Evolutionary conservation across 208 protist species (phyloP).

Genomic region (Crithidia bombi): DNA sequence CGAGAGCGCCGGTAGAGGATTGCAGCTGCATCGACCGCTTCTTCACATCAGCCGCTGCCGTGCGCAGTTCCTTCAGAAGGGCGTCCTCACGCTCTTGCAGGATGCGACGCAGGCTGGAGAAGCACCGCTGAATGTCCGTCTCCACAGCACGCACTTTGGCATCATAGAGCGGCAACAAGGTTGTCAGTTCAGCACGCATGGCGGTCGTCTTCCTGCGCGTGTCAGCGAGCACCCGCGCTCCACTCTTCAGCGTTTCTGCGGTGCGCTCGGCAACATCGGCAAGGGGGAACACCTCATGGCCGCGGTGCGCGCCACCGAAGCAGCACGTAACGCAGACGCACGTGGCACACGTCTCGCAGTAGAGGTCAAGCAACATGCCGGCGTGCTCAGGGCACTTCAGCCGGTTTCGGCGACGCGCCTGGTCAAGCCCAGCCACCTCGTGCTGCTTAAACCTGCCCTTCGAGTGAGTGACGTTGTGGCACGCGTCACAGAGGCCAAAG

Average conservation of each 20-base stretch:
- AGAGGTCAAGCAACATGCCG: conserved; percentile 63
- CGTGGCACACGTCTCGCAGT: conserved; percentile 60
- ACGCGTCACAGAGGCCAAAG: conserved; percentile 69
- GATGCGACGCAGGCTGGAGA: conserved; percentile 39
- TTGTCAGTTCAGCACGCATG: conserved; percentile 5
- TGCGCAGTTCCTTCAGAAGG: conserved; percentile 28
- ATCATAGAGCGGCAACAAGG: conserved; percentile 31
- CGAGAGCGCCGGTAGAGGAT: conserved; percentile 10
- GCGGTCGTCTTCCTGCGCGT: conserved; percentile 9
- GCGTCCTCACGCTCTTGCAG: conserved; percentile 51
- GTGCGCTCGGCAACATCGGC: conserved; percentile 38
- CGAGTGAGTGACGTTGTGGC: conserved; percentile 51
- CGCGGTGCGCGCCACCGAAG: conserved; percentile 69
- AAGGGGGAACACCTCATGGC: conserved; percentile 58
- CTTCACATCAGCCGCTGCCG: conserved; percentile 16
- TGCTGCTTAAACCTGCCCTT: conserved; percentile 68
- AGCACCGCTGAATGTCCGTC: conserved; percentile 39
- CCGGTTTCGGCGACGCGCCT: conserved; percentile 31
- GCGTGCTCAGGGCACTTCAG: conserved; percentile 47
- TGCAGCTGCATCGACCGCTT: conserved; percentile 10
- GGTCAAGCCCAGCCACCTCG: conserved; percentile 45
- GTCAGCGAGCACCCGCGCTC: conserved; percentile 26
- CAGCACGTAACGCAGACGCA: conserved; percentile 75
- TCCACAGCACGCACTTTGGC: conserved; percentile 25
- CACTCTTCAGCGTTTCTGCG: background rate